Percentiles rank a stretch among this genome's conserved stretches.
phyloP scores from a whole-genome alignment of 2,329 filamentous ascomycete species.

The Didymella exigua region DNA sequence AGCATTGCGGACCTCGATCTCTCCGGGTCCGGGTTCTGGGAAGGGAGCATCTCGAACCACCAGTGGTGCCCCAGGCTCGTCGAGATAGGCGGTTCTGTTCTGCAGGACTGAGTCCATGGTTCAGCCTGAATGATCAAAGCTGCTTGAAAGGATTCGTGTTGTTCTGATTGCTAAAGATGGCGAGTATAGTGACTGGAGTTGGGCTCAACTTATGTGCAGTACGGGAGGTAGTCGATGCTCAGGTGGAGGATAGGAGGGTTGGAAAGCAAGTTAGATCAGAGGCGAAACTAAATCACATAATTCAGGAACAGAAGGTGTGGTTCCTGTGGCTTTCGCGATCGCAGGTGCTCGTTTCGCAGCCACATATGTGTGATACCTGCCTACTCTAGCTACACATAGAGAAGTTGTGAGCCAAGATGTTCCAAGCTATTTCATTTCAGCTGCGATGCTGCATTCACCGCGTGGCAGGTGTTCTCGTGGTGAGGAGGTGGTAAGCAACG shows the following conservation, averaged over 20 bases:
- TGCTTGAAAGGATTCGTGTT: neutral
- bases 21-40: constrained; percentile 25
- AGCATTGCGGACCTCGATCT: constrained; percentile 37
- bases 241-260: neutral
- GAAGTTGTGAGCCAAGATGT: neutral
- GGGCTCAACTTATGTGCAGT: neutral
- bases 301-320: neutral
- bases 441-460: too few species aligned
- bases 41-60: constrained; percentile 30
- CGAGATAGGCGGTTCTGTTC: constrained; percentile 35
- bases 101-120: neutral
- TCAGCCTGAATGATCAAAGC: neutral
- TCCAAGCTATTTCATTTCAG: neutral
- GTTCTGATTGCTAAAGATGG: neutral
- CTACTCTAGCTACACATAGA: neutral
- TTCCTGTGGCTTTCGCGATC: neutral
- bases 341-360: neutral
- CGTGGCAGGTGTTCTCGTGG: too few species aligned
- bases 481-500: neutral
- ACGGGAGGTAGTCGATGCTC: neutral
- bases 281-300: neutral
- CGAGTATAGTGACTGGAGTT: neutral
- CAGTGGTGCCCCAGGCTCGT: constrained; percentile 22
- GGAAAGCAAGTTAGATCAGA: neutral
- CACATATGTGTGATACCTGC: neutral